Conservation (phyloP, 1,139 yeast genomes). For the Taphrina wiesneri region DNA sequence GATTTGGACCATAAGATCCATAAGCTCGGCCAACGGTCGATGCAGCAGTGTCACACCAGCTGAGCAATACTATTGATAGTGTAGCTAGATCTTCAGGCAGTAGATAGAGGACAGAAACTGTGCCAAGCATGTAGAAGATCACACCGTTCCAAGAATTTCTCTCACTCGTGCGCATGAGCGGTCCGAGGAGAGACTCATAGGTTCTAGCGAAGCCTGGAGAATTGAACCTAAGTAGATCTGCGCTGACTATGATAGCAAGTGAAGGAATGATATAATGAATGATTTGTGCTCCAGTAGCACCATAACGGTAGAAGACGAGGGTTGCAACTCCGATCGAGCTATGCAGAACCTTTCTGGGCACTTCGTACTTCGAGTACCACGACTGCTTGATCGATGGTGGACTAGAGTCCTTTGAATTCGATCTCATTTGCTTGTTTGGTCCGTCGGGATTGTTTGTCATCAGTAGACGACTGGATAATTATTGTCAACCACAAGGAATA, state of each 20-base stretch:
- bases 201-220: slow-evolving; percentile 61
- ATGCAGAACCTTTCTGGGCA: slow-evolving; percentile 83
- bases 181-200: slow-evolving; percentile 69
- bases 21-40: slow-evolving; percentile 83
- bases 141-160: slow-evolving; percentile 83
- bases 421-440: not conserved
- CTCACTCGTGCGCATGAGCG: slow-evolving; percentile 81
- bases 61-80: slow-evolving; percentile 71
- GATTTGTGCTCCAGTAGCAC: slow-evolving; percentile 44
- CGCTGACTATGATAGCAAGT: slow-evolving; percentile 36
- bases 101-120: slow-evolving; percentile 58
- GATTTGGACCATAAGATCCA: slow-evolving; percentile 80
- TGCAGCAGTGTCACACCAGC: slow-evolving; percentile 99
- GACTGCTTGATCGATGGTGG: not conserved
- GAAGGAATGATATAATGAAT: slow-evolving; percentile 11
- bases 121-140: slow-evolving; percentile 43
- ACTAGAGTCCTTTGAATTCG: not conserved
- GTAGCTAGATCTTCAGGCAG: slow-evolving; percentile 77
- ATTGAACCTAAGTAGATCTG: slow-evolving; percentile 70
- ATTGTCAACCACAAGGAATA: too few relatives aligned
- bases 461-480: not conserved
- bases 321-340: slow-evolving; percentile 84
- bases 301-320: slow-evolving; percentile 66
- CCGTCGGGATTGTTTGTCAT: not conserved
- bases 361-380: slow-evolving; percentile 61